Conservation (phyloP, 2,329 filamentous ascomycete genomes). For the Pyricularia grisea region DNA sequence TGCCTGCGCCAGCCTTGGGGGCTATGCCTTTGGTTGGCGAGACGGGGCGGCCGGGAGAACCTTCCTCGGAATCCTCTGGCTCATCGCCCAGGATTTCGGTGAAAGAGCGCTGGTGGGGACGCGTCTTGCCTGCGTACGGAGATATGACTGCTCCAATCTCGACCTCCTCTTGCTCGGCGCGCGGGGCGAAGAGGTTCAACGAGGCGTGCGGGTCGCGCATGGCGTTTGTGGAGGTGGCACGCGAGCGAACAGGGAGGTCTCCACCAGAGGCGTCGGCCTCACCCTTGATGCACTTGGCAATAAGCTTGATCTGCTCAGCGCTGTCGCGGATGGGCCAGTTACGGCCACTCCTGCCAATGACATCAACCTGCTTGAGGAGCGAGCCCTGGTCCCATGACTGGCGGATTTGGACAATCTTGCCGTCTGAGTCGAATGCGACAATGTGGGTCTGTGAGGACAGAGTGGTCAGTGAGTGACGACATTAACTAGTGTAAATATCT, state of each 20-base stretch:
- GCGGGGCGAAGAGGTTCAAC: constrained; percentile 64
- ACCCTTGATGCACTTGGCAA: constrained; percentile 49
- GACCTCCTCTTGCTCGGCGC: constrained; percentile 47
- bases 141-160: constrained; percentile 23
- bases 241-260: constrained; percentile 32
- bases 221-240: constrained; percentile 43
- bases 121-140: constrained; percentile 41
- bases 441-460: constrained; percentile 60
- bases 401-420: constrained; percentile 79
- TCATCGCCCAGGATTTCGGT: constrained; percentile 59
- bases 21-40: constrained; percentile 30
- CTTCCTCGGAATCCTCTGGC: constrained; percentile 14
- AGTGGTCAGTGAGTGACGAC: constrained; percentile 3
- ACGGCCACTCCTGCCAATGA: constrained; percentile 81
- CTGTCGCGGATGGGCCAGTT: constrained; percentile 94
- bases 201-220: constrained; percentile 59
- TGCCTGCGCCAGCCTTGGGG: constrained; percentile 45
- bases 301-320: constrained; percentile 72
- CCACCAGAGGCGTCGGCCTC: constrained; percentile 6
- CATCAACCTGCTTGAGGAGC: constrained; percentile 83
- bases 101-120: constrained; percentile 55
- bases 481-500: constrained; percentile 5
- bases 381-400: constrained; percentile 93
- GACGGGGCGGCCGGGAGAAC: constrained; percentile 26
- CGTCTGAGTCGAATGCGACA: constrained; percentile 67